These are phyloP conservation scores for Phaeosphaeriaceae sp. DNA, from an alignment of 2,329 filamentous ascomycete species.

Conservation along the genomic window DNA sequence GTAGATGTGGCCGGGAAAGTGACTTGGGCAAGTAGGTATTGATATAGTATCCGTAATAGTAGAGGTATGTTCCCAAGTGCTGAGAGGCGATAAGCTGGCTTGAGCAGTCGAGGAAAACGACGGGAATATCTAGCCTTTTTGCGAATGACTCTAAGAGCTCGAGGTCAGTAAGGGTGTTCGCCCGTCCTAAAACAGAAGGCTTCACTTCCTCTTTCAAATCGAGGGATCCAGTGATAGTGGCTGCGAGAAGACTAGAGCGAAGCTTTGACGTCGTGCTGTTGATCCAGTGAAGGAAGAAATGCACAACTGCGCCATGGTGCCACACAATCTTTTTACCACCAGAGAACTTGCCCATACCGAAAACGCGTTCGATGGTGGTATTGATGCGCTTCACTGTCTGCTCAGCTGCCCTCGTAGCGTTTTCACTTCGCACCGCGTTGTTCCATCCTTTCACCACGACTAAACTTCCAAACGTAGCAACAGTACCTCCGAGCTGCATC, in stretches of 20 bases:
- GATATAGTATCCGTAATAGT: slow-evolving; percentile 42
- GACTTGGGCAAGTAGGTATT: slow-evolving; percentile 32
- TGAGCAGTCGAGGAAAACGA: slow-evolving; percentile 37
- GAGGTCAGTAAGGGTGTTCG: slow-evolving; percentile 31
- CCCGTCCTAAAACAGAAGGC: slow-evolving; percentile 26
- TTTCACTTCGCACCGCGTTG: slow-evolving; percentile 14
- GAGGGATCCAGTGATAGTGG: slow-evolving; percentile 35
- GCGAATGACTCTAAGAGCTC: slow-evolving; percentile 32
- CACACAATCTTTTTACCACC: slow-evolving; percentile 34
- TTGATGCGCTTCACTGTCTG: slow-evolving; percentile 33
- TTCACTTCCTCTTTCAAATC: slow-evolving; percentile 22
- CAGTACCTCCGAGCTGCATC: slow-evolving; percentile 33
- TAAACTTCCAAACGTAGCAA: slow-evolving; percentile 32
- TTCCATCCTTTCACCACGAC: slow-evolving; percentile 39
- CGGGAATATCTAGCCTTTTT: slow-evolving; percentile 29
- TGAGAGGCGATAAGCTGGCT: slow-evolving; percentile 28
- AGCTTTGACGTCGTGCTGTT: slow-evolving; percentile 31
- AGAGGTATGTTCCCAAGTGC: slow-evolving; percentile 37
- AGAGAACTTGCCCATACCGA: slow-evolving; percentile 18
- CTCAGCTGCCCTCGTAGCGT: slow-evolving; percentile 15
- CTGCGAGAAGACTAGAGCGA: slow-evolving; percentile 26
- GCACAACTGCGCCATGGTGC: slow-evolving; percentile 42
- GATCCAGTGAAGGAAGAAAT: slow-evolving; percentile 38
- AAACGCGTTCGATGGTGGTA: slow-evolving; percentile 26
- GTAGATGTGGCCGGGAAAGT: slow-evolving; percentile 25